Evolutionary conservation across 768 basidiomycete genomes (phyloP), one percentile per base, ranked within the genome.

Genomic region (Boletus rufocinnamomeus): DNA sequence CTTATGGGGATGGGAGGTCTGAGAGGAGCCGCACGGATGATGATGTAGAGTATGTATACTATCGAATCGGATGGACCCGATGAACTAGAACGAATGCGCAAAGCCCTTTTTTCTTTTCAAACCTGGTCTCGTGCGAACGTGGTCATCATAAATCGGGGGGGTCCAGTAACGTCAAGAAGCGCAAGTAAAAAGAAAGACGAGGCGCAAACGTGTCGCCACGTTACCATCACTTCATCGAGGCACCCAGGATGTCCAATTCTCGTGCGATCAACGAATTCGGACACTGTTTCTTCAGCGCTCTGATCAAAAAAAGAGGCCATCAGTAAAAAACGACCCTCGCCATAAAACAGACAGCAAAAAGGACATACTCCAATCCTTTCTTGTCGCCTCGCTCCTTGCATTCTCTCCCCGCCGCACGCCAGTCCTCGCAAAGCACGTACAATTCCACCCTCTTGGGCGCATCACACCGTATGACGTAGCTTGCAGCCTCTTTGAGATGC

Each of bases 361-460:
- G 40, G 6, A 84, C 94, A 69, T 71, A 97, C 96, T 91, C 88
- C 34, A 98, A 72, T 63, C 86, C 89, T 8, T 81, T 84, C 72
- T 88, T 90, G 70, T 99, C 94, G 1, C 87, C 86, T 28, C 91
- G 79, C 51, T 95, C 93, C 72, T 93, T 96, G 72, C 93, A 96
- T 63, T 93, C 91, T 67, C 83, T 86, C 1, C 89, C 95, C 0
- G 95, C 95, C 69, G 84, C 77, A 40, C 86, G 82, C 93, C 93
- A 97, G 56, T 97, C 96, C 3, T 89, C 89, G 66, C 94, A 97
- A 60, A 86, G 80, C 25, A 95, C 88, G 66, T 93, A 99, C 43
- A 99, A 75, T 57, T 98, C 95, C 4, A 89, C 84, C 25, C 94
- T 81, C 63, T 85, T 87, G 27, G 85, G 87, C 1, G 86, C 80